phyloP scores from a whole-genome alignment of 495 filamentous ascomycete species.

The Diplogelasinospora grovesii region DNA sequence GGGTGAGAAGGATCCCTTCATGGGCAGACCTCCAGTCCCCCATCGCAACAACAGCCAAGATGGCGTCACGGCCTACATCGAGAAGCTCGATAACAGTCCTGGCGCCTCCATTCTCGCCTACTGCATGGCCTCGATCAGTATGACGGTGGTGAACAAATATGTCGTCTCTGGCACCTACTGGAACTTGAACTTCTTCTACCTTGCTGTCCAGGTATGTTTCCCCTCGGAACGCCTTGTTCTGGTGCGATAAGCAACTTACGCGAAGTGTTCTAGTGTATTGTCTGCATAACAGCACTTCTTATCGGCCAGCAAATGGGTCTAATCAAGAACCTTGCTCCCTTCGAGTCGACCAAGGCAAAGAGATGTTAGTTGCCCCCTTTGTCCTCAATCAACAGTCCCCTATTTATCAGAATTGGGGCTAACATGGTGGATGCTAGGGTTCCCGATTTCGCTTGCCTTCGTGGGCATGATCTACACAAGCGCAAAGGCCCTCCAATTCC shows the following conservation, averaged over 20 bases:
- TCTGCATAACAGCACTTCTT: slow-evolving; percentile 86
- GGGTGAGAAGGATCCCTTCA: slow-evolving; percentile 53
- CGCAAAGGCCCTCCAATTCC: slow-evolving; percentile 91
- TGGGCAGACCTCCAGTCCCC: slow-evolving; percentile 41
- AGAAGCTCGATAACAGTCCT: slow-evolving; percentile 62
- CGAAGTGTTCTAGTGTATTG: slow-evolving; percentile 60
- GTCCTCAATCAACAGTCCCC: background rate
- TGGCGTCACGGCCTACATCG: slow-evolving; percentile 29
- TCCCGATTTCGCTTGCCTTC: slow-evolving; percentile 91
- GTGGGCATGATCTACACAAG: slow-evolving; percentile 99
- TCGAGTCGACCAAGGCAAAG: slow-evolving; percentile 81
- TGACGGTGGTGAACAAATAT: slow-evolving; percentile 99
- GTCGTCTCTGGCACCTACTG: slow-evolving; percentile 84
- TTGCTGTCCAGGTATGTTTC: slow-evolving; percentile 73
- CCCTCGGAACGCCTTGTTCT: background rate
- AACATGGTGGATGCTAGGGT: slow-evolving; percentile 61
- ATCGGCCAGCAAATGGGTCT: slow-evolving; percentile 73
- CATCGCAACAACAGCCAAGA: slow-evolving; percentile 27
- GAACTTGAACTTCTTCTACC: slow-evolving; percentile 95
- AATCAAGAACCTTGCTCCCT: slow-evolving; percentile 79
- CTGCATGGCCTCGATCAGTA: slow-evolving; percentile 90
- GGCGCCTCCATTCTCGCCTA: slow-evolving; percentile 79
- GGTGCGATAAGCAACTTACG: background rate
- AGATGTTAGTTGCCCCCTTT: slow-evolving; percentile 59
- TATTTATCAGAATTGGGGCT: slow-evolving; percentile 8